Conservation (phyloP, 345 rosid genomes). For the Aquilaria malaccensis region DNA sequence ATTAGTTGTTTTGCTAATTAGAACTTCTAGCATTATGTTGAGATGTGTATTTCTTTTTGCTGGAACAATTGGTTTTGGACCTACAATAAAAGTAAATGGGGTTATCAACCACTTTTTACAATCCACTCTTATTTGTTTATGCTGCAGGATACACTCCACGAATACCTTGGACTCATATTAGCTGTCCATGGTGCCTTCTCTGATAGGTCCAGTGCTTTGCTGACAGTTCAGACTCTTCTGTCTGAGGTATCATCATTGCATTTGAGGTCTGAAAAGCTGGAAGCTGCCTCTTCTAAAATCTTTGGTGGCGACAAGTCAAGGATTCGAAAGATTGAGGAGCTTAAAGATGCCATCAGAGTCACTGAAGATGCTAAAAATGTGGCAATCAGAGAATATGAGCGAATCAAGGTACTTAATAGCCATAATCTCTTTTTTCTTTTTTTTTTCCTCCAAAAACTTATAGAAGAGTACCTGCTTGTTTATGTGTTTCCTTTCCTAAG, state of each 20-base stretch:
- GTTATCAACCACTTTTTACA: slow-evolving; percentile 3
- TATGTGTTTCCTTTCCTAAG: no score
- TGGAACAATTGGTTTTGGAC: neutral
- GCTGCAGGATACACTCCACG: slow-evolving; percentile 82
- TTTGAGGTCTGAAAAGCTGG: slow-evolving; percentile 74
- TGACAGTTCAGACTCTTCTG: slow-evolving; percentile 88
- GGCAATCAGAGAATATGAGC: slow-evolving; percentile 78
- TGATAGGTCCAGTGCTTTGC: slow-evolving; percentile 78
- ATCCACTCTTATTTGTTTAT: slow-evolving; percentile 2
- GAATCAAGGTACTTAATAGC: slow-evolving; percentile 59
- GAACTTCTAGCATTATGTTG: slow-evolving; percentile 4
- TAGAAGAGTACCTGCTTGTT: neutral
- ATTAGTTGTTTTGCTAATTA: neutral
- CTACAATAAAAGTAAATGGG: no score
- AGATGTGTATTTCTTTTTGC: neutral
- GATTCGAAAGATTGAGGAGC: slow-evolving; percentile 79
- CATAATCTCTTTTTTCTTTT: neutral
- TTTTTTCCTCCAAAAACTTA: neutral
- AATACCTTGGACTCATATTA: slow-evolving; percentile 84
- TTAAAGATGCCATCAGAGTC: slow-evolving; percentile 68
- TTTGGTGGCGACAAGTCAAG: slow-evolving; percentile 98
- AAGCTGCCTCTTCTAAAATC: slow-evolving; percentile 88
- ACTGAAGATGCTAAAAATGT: slow-evolving; percentile 89
- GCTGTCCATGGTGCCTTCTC: slow-evolving; percentile 86
- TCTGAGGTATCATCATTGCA: slow-evolving; percentile 74